Evolutionary conservation across 2,329 filamentous ascomycete species (phyloP).

Genomic region (Beauveria caledonica): DNA sequence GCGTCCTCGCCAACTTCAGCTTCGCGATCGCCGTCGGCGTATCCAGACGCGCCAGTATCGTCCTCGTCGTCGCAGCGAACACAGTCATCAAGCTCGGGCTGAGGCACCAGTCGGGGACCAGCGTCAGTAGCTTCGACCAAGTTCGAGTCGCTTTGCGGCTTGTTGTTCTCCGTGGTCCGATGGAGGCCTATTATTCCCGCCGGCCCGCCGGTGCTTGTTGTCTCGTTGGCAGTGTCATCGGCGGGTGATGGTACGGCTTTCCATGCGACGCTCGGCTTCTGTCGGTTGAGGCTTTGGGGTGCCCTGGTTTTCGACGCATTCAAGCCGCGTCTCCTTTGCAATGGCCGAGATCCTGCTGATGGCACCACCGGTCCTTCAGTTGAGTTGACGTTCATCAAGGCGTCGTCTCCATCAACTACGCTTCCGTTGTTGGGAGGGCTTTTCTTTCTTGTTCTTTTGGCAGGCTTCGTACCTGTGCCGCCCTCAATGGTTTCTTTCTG

Average conservation of each 20-base stretch:
- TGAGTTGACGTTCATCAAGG: neutral
- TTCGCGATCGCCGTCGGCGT: no score
- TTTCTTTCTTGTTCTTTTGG: neutral
- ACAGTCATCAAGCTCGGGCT: no score
- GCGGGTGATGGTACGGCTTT: neutral
- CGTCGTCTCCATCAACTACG: neutral
- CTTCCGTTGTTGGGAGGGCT: neutral
- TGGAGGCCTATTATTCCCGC: neutral
- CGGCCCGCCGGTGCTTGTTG: neutral
- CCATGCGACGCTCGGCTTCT: no score
- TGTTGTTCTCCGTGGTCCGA: neutral
- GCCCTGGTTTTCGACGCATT: neutral
- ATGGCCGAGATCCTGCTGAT: neutral
- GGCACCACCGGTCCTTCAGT: neutral
- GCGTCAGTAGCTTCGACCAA: no score
- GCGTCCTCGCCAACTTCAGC: no score
- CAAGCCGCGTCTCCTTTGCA: neutral
- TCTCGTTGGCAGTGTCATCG: neutral
- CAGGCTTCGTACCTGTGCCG: neutral
- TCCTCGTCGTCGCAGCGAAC: no score
- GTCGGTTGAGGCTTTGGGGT: neutral
- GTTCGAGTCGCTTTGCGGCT: neutral
- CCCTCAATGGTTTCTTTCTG: neutral
- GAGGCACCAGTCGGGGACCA: no score
- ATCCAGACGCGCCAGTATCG: no score